These are phyloP conservation scores for Stagonosporopsis chrysanthemi DNA, from an alignment of 2,329 filamentous ascomycete genomes.

Conservation along the genomic window DNA sequence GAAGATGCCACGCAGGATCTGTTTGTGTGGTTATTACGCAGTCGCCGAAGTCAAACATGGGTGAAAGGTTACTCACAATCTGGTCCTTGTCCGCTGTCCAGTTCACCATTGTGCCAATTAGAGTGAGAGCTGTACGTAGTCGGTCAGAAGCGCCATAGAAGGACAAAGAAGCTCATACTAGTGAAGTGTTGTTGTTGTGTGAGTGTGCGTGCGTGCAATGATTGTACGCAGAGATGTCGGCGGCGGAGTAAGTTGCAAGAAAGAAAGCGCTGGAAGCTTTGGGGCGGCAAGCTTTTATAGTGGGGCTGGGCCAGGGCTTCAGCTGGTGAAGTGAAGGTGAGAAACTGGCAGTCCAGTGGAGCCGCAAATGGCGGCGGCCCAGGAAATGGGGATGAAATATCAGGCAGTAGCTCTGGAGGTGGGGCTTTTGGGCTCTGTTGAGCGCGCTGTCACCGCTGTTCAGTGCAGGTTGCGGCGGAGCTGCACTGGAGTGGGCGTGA, in stretches of 20 bases:
- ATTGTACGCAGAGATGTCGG: too few species aligned
- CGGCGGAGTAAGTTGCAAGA: background rate
- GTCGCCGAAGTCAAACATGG: too few species aligned
- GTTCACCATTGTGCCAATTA: conserved; percentile 5
- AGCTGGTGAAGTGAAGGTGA: conserved; percentile 12
- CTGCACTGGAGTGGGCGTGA: background rate
- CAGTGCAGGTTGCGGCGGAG: background rate
- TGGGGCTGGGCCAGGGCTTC: background rate
- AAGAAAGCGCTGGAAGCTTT: background rate
- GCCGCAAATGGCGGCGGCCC: background rate
- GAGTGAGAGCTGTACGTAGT: background rate
- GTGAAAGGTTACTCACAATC: background rate
- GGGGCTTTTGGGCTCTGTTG: background rate
- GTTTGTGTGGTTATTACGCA: background rate
- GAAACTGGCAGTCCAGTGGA: conserved; percentile 5
- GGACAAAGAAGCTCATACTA: background rate
- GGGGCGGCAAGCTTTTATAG: background rate
- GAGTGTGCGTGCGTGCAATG: background rate
- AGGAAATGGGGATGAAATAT: background rate
- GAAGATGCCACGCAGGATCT: conserved; percentile 17
- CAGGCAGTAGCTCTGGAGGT: background rate
- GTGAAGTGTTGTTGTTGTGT: background rate
- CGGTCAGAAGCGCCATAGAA: background rate
- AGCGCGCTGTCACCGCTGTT: background rate
- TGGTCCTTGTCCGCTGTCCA: conserved; percentile 2